These are phyloP conservation scores for Ophiosphaerella herpotricha DNA, from an alignment of 2,329 filamentous ascomycete species.

Conservation along the genomic window DNA sequence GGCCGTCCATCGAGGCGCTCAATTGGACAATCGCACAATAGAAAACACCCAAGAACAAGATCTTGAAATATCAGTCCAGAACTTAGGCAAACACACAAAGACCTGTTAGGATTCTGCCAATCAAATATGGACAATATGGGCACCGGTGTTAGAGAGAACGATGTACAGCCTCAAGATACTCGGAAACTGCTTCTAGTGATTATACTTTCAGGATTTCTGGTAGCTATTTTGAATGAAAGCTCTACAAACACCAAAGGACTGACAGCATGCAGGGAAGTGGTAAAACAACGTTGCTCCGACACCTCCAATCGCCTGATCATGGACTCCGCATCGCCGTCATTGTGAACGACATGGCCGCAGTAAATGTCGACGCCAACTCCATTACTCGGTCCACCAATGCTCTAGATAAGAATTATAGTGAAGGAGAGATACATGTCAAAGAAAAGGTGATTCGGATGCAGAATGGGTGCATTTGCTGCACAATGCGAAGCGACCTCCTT, in stretches of 20 bases:
- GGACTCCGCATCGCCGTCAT: slow-evolving; percentile 72
- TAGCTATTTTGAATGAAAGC: slow-evolving; percentile 26
- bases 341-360: slow-evolving; percentile 68
- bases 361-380: slow-evolving; percentile 69
- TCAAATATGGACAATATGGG: slow-evolving; percentile 14
- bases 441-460: slow-evolving; percentile 71
- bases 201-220: slow-evolving; percentile 64
- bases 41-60: slow-evolving; percentile 21
- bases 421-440: slow-evolving; percentile 57
- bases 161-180: slow-evolving; percentile 10
- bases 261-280: slow-evolving; percentile 63
- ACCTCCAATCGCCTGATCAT: slow-evolving; percentile 67
- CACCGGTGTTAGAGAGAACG: slow-evolving; percentile 10
- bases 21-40: slow-evolving; percentile 32
- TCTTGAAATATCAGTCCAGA: slow-evolving; percentile 4
- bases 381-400: slow-evolving; percentile 56
- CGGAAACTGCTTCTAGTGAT: slow-evolving; percentile 59
- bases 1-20: slow-evolving; percentile 37
- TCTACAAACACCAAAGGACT: neutral
- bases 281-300: slow-evolving; percentile 72
- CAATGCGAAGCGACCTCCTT: slow-evolving; percentile 70
- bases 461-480: slow-evolving; percentile 77
- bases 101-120: neutral
- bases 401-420: slow-evolving; percentile 7
- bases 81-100: neutral